Evolutionary conservation across 805 yeast species (phyloP), one percentile per base, ranked within the genome.

Genomic region (Cephaloascus albidus): DNA sequence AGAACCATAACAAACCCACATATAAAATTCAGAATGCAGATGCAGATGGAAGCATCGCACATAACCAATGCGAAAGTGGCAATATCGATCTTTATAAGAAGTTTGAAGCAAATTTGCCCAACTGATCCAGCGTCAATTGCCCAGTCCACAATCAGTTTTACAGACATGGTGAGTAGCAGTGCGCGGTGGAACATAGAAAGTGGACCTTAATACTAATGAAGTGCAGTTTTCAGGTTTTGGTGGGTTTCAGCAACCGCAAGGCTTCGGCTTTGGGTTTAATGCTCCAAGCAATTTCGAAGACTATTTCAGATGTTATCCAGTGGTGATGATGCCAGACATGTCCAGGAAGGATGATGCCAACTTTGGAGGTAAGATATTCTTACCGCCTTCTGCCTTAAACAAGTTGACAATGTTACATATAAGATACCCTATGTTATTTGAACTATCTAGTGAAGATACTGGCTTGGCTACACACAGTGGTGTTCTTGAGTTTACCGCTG

Each of bases 351-450:
- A 81, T 42, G 85, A 76, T 44, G 81, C 94, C 38, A 88, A 93
- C 53, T 90, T 63, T 60, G 97, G 98, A 10, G 99, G 99, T 45
- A 93, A 93, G 65, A 87, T 93, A 40, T 88, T 90, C 45, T 59
- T 93, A 37, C 99, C 99, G 3, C 93, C 95, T 18, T 85, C 95
- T 31, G 93, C 97, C 0, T 72, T 93, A 46, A 84, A 81, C 56
- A 87, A 84, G 55, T 70, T 93, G 42, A 83, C 96, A 3, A 85
- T 85, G 85, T 65, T 93, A 33, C 90, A 89, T 54, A 87, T 93
- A 42, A 70, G 96, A 49, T 93, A 93, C 53, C 99, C 99, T 0
- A 93, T 93, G 99, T 68, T 93, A 37, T 93, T 93, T 54, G 84
- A 83, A 57, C 62, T 93, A 33, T 65, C 68, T 27, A 83, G 84